A percentile compares a stretch with the other conserved stretches of the same genome.
phyloP scores from a whole-genome alignment of 768 basidiomycete genomes.

The Podaxis sp. region DNA sequence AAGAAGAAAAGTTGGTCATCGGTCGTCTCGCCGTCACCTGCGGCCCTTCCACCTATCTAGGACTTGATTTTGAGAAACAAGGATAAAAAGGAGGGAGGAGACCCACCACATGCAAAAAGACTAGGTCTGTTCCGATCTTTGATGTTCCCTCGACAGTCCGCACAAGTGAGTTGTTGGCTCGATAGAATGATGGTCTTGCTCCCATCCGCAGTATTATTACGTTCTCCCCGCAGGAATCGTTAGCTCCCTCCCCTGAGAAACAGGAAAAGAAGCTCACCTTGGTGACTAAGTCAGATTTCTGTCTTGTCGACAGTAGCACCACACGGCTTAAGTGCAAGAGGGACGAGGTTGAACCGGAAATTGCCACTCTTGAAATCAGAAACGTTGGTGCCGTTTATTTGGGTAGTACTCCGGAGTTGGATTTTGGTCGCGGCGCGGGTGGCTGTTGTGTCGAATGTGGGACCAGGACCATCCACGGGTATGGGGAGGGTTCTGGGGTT shows the following conservation, averaged over 20 bases:
- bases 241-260: background rate
- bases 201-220: slow-evolving; percentile 18
- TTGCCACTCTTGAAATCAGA: slow-evolving; percentile 17
- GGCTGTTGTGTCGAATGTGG: background rate
- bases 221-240: slow-evolving; percentile 12
- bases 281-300: slow-evolving; percentile 19
- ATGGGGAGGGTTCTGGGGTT: background rate
- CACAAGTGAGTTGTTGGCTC: slow-evolving; percentile 19
- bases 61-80: background rate
- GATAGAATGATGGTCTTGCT: slow-evolving; percentile 18
- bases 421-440: background rate
- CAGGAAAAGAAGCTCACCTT: slow-evolving; percentile 9
- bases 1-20: slow-evolving; percentile 24
- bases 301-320: slow-evolving; percentile 15
- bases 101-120: slow-evolving; percentile 20
- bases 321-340: slow-evolving; percentile 17
- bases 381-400: background rate
- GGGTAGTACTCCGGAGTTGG: background rate
- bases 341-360: slow-evolving; percentile 20
- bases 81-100: background rate
- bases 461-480: background rate
- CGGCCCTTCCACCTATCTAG: slow-evolving; percentile 21
- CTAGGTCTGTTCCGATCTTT: slow-evolving; percentile 20
- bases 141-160: slow-evolving; percentile 17
- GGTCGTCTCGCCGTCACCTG: slow-evolving; percentile 21